These are phyloP conservation scores for Anisogramma anomala DNA, from an alignment of 2,329 filamentous ascomycete species.

Conservation along the genomic window DNA sequence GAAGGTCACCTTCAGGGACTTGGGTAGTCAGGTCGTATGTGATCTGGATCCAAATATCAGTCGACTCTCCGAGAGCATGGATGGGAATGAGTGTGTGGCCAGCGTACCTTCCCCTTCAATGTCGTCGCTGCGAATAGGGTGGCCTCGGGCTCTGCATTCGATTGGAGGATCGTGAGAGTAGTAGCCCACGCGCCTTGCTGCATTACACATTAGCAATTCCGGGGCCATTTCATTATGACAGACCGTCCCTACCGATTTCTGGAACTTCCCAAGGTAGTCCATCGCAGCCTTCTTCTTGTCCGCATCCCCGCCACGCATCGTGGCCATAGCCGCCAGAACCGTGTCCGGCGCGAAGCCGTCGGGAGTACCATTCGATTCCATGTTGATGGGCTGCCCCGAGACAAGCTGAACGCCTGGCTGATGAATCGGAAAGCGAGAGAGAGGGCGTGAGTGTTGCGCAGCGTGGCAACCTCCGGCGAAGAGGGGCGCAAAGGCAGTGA, in stretches of 20 bases:
- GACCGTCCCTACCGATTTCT: conserved; percentile 71
- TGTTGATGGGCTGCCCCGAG: conserved; percentile 26
- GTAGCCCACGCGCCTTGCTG: conserved; percentile 86
- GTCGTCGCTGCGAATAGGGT: conserved; percentile 95
- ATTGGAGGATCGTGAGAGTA: conserved; percentile 77
- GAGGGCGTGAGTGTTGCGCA: conserved; percentile 7
- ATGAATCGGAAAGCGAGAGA: conserved; percentile 16
- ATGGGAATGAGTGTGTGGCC: conserved; percentile 6
- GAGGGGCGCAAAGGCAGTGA: conserved; percentile 6
- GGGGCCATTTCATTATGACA: neutral
- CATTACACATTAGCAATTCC: conserved; percentile 7
- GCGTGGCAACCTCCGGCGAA: conserved; percentile 8
- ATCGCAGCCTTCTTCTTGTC: conserved; percentile 76
- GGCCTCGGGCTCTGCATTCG: conserved; percentile 67
- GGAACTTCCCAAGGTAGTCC: conserved; percentile 83
- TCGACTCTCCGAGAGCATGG: conserved; percentile 7
- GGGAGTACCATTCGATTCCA: conserved; percentile 55
- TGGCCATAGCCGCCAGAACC: conserved; percentile 77
- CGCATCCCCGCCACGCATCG: conserved; percentile 78
- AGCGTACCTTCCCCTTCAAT: conserved; percentile 82
- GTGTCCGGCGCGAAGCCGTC: conserved; percentile 62
- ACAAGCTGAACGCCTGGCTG: conserved; percentile 15
- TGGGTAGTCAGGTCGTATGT: conserved; percentile 86
- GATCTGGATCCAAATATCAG: conserved; percentile 48
- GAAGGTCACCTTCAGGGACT: conserved; percentile 62